Evolutionary conservation across 2,329 filamentous ascomycete species (phyloP), one percentile per base, ranked within the genome.

Genomic region (Sordariomycetes sp.): DNA sequence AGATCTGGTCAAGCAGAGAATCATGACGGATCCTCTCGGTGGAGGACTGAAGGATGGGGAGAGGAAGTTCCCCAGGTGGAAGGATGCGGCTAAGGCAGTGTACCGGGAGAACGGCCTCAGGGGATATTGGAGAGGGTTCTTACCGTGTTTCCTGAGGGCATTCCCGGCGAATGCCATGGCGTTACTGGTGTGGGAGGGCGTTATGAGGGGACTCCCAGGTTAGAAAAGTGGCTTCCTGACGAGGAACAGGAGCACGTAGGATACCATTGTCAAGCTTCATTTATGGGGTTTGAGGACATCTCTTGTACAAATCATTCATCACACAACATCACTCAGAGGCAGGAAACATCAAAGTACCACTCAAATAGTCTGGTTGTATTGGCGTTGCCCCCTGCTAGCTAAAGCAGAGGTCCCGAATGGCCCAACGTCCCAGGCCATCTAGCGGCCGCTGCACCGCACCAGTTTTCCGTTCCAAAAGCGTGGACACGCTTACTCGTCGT

Each of bases 101-200:
- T 93, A 83, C 48, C 66, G 65, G 31, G 87, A 95, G 53, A 63
- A 62, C 31, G 92, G 92, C 2, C 77, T 63, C 61, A 82, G 61
- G 53, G 92, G 87, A 0, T 96, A 87, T 56, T 96, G 87, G 81
- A 73, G 92, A 46, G 92, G 92, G 0, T 98, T 98, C 50, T 50
- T 94, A 50, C 92, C 92, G 3, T 96, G 90, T 55, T 94, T 96
- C 54, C 55, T 96, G 53, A 69, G 92, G 44, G 92, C 92, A 4
- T 96, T 96, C 56, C 92, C 92, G 11, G 90, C 92, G 17, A 96
- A 96, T 65, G 92, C 88, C 0, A 82, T 92, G 75, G 90, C 92
- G 2, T 60, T 96, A 52, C 78, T 95, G 35, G 88, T 84, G 19
- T 96, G 96, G 66, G 92, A 98, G 58, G 85, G 81, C 3, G 83